Evolutionary conservation across 2,329 filamentous ascomycete species (phyloP).

Genomic region (Ceratocystis cubensis): DNA sequence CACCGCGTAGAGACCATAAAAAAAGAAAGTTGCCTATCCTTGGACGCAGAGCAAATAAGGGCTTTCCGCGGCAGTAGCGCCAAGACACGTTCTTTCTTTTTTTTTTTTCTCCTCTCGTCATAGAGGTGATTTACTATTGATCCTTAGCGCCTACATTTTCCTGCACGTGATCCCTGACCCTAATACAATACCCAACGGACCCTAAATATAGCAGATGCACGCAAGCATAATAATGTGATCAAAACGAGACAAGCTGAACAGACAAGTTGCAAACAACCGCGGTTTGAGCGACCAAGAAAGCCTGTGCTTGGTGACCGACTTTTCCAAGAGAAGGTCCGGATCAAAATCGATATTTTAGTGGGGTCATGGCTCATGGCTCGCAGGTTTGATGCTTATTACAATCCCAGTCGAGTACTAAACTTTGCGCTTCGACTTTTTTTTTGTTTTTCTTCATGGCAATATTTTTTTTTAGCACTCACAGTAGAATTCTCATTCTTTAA

Average conservation of each 20-base stretch:
- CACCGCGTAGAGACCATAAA: background rate
- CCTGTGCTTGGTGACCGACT: background rate
- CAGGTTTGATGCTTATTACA: background rate
- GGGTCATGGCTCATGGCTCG: background rate
- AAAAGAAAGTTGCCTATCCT: background rate
- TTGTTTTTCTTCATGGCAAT: background rate
- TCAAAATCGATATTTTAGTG: conserved; percentile 1
- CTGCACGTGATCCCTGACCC: too few species aligned
- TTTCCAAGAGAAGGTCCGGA: background rate
- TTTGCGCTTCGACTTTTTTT: conserved; percentile 11
- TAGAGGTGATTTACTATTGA: too few species aligned
- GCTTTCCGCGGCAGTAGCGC: background rate
- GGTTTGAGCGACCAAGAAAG: too few species aligned
- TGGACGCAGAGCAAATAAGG: background rate
- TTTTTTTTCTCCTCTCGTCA: too few species aligned
- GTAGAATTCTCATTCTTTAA: background rate
- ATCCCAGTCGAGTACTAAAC: conserved; percentile 4
- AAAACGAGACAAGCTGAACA: too few species aligned
- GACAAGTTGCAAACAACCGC: too few species aligned
- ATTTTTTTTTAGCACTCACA: conserved; percentile 2
- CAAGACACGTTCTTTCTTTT: too few species aligned
- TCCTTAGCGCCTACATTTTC: too few species aligned
- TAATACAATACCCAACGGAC: too few species aligned
- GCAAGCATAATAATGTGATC: too few species aligned
- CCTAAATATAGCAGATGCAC: too few species aligned